Evolutionary conservation across 2,329 filamentous ascomycete species (phyloP), one percentile per base, ranked within the genome.

Genomic region (Penicillium sp.): DNA sequence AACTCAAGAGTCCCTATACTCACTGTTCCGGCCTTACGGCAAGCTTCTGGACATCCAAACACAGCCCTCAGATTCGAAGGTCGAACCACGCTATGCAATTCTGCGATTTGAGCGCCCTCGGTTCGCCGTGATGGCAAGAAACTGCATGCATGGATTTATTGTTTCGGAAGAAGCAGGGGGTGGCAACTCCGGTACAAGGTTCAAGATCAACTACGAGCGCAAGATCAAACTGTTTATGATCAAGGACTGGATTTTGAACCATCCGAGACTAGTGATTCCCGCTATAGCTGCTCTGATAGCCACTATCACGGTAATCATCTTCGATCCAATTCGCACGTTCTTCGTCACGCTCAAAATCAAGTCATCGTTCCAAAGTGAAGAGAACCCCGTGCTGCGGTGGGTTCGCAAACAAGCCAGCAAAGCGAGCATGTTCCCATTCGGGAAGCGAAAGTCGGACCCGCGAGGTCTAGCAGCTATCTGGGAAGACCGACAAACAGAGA

Each of bases 301-400:
- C 0, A 83, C 85, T 31, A 74, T 93, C 42, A 94, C 90, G 0
- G 88, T 96, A 19, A 82, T 87, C 1, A 77, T 97, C 7, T 97
- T 98, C 62, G 93, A 98, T 60, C 93, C 93, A 0, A 90, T 98
- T 51, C 82, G 93, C 39, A 90, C 89, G 0, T 93, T 94, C 64
- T 96, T 94, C 61, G 87, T 97, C 70, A 88, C 88, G 62, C 78
- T 85, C 4, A 89, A 95, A 64, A 83, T 98, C 44, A 88, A 89
- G 29, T 80, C 84, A 41, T 82, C 83, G 0, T 81, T 93, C 53
- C 80, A 86, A 50, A 73, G 93, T 29, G 82, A 81, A 39, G 83
- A 93, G 53, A 91, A 83, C 61, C 77, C 73, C 41, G 62, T 90
- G 15, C 87, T 88, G 68, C 81, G 83, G 53, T 95, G 89, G 91